These are phyloP conservation scores for Rhodocollybia butyracea DNA, from an alignment of 768 basidiomycete species.

Conservation along the genomic window DNA sequence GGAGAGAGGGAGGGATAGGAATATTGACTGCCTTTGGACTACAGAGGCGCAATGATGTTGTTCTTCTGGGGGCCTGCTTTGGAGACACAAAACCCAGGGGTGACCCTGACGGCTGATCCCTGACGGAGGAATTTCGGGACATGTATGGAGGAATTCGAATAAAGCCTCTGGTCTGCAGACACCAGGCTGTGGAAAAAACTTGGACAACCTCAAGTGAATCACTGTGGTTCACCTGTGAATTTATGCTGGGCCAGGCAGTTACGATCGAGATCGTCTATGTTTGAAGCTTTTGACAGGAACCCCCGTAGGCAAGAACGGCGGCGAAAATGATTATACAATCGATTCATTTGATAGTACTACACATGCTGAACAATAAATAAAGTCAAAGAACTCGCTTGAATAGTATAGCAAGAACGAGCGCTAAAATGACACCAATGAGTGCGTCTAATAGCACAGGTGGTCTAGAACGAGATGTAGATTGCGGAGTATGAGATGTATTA, in stretches of 20 bases:
- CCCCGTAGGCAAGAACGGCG: too few relatives aligned
- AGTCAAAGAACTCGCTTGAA: constrained; percentile 52
- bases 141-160: not conserved
- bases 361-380: constrained; percentile 12
- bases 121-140: not conserved
- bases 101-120: not conserved
- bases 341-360: not conserved
- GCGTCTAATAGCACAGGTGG: constrained; percentile 44
- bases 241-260: too few relatives aligned
- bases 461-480: constrained; percentile 12
- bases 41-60: not conserved
- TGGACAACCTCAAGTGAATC: too few relatives aligned
- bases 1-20: constrained; percentile 60
- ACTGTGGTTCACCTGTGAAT: too few relatives aligned
- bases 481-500: constrained; percentile 4
- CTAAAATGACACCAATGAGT: constrained; percentile 69
- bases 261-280: not conserved
- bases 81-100: not conserved
- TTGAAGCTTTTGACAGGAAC: not conserved
- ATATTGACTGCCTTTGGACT: constrained; percentile 23
- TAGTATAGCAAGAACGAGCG: constrained; percentile 64
- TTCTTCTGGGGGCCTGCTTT: not conserved
- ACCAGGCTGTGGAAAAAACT: too few relatives aligned
- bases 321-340: constrained; percentile 1
- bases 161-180: not conserved